Evolutionary conservation across 192 early-diverging fungal species (phyloP), one percentile per base, ranked within the genome.

Genomic region (Backusella macrospora): DNA sequence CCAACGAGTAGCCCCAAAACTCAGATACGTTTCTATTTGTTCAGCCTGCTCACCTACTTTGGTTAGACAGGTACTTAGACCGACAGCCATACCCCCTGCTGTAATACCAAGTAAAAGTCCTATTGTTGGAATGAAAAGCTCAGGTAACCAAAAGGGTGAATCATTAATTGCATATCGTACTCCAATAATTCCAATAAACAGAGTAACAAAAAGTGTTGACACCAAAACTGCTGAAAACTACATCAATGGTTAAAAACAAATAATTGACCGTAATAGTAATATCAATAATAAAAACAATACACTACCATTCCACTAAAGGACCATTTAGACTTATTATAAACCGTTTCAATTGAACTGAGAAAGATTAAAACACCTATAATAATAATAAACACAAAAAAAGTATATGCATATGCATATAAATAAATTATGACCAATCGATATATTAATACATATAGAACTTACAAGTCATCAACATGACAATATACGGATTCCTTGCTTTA

Each of bases 51-150:
- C 48, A 4, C 86, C 86, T 26, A 92, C 67, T 42, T 86, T 83
- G 21, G 80, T 84, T 65, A 92, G 84, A 16, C 86, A 85, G 39
- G 80, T 76, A 34, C 82, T 78, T 67, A 91, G 75, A 6, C 88
- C 91, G 42, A 94, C 81, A 14, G 92, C 86, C 65, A 90, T 85
- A 5, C 87, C 90, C 9, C 88, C 89, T 84, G 92, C 89, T 48
- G 84, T 79, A 76, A 92, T 93, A 43, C 94, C 95, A 21, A 95
- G 86, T 40, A 96, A 79, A 92, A 96, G 93, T 39, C 93, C 95
- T 4, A 95, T 83, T 3, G 91, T 94, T 21, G 95, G 93, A 37
- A 96, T 92, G 73, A 94, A 96, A 72, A 90, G 86, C 43, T 86
- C 85, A 5, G 95, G 90, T 12, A 82, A 77, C 72, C 86, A 92